phyloP scores from a whole-genome alignment of 2,329 filamentous ascomycete genomes.

The Colletotrichum incanum region DNA sequence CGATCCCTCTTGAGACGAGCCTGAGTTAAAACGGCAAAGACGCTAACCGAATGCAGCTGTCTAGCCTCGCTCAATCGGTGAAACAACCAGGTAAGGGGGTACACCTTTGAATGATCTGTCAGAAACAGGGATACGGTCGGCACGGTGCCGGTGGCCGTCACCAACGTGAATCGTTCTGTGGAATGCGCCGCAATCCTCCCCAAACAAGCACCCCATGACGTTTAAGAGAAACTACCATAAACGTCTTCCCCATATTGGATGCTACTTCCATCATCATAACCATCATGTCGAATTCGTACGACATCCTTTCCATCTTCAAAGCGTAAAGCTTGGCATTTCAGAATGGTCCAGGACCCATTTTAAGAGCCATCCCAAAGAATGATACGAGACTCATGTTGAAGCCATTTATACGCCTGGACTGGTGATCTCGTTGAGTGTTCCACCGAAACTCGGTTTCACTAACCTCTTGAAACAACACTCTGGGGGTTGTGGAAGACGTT shows the following conservation, averaged over 20 bases:
- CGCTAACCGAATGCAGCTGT: not conserved
- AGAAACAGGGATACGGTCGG: not conserved
- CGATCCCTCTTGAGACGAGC: too few relatives aligned
- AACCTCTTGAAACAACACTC: constrained; percentile 55
- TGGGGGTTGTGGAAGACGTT: constrained; percentile 73
- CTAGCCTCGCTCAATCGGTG: not conserved
- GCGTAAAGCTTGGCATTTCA: not conserved
- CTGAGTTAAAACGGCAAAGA: not conserved
- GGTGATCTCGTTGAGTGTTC: not conserved
- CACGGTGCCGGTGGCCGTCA: not conserved
- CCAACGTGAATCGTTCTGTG: not conserved
- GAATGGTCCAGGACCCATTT: not conserved
- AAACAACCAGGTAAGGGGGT: not conserved
- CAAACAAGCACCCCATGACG: not conserved
- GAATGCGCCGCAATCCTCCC: not conserved
- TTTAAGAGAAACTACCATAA: not conserved
- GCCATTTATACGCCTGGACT: too few relatives aligned
- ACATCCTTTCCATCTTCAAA: not conserved
- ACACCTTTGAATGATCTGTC: not conserved
- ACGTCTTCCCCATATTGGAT: too few relatives aligned
- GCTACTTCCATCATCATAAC: not conserved
- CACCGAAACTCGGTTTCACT: not conserved
- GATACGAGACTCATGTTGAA: not conserved
- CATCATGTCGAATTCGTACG: not conserved
- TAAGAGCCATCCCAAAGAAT: too few relatives aligned